Evolutionary conservation across 2,329 filamentous ascomycete genomes (phyloP).

Genomic region (Raffaelea arxii): DNA sequence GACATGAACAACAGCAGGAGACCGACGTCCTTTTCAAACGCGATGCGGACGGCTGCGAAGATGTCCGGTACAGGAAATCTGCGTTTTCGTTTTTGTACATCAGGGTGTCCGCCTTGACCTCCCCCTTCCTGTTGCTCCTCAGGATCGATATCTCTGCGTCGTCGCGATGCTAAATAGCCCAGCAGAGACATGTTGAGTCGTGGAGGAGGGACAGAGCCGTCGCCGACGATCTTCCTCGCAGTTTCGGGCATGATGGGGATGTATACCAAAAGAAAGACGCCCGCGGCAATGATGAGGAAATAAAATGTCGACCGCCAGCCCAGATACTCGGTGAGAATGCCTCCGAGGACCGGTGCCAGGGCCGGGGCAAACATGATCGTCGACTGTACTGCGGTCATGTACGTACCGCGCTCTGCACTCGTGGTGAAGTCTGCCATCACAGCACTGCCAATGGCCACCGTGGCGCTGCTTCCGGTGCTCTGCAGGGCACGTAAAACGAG

Average conservation of each 20-base stretch:
- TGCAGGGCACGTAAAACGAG: constrained; percentile 40
- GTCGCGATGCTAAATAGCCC: background rate
- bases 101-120: background rate
- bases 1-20: constrained; percentile 23
- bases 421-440: constrained; percentile 41
- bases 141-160: constrained; percentile 2
- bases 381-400: constrained; percentile 37
- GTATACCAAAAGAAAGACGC: constrained; percentile 24
- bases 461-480: constrained; percentile 41
- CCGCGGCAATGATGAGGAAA: constrained; percentile 37
- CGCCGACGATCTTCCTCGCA: constrained; percentile 32
- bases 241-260: constrained; percentile 19
- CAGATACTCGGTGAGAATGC: constrained; percentile 37
- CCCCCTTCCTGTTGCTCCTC: no score
- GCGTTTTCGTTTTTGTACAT: constrained; percentile 5
- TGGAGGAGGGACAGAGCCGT: constrained; percentile 31
- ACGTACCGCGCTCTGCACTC: constrained; percentile 43
- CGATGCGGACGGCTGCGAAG: constrained; percentile 20
- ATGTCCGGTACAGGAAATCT: constrained; percentile 20
- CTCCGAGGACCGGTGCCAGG: constrained; percentile 41
- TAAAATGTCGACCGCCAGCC: constrained; percentile 48
- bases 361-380: constrained; percentile 31
- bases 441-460: constrained; percentile 40
- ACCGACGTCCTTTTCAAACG: constrained; percentile 25
- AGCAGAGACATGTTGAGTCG: constrained; percentile 14